Evolutionary conservation across 1,284 basidiomycete genomes (phyloP), one percentile per base, ranked within the genome.

Genomic region (Phlebopus sp.): DNA sequence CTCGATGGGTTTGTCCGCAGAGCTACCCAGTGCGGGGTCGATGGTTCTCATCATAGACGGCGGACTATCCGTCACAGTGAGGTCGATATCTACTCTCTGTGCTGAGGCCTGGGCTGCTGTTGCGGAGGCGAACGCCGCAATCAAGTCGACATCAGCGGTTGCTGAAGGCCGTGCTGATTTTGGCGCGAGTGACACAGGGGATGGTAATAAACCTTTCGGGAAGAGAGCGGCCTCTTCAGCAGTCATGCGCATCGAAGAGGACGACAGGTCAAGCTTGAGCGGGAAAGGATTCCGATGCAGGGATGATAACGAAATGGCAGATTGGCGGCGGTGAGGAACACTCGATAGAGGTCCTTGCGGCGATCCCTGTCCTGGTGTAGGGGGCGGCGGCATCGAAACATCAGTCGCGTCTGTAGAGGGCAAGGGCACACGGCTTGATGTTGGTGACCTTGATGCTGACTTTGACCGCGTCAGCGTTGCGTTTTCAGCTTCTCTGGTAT

Each of bases 1-100:
- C 59, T 89, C 87, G 49, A 90, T 90, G 11, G 87, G 86, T 59
- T 86, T 86, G 62, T 90, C 86, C 0, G 79, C 85, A 5, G 83
- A 84, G 58, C 68, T 81, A 7, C 86, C 83, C 18, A 79, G 58
- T 15, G 68, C 47, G 9, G 60, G 29, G 49, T 73, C 64, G 44
- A 71, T 39, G 49, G 46, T 35, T 46, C 59, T 30, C 36, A 79
- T 77, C 55, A 61, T 54, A 11, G 53, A 47, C 2, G 54, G 49
- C 11, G 63, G 59, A 46, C 56, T 67, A 13, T 67, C 54, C 19
- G 66, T 21, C 17, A 41, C 48, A 44, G 59, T 67, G 23, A 77
- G 62, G 50, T 79, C 75, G 34, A 79, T 75, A 42, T 76, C 69
- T 25, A 75, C 67, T 17, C 63, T 57, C 11, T 60, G 63, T 21